These are phyloP conservation scores for Coix lacrymajobi DNA, from an alignment of 176 grass and related monocot species.

Conservation along the genomic window DNA sequence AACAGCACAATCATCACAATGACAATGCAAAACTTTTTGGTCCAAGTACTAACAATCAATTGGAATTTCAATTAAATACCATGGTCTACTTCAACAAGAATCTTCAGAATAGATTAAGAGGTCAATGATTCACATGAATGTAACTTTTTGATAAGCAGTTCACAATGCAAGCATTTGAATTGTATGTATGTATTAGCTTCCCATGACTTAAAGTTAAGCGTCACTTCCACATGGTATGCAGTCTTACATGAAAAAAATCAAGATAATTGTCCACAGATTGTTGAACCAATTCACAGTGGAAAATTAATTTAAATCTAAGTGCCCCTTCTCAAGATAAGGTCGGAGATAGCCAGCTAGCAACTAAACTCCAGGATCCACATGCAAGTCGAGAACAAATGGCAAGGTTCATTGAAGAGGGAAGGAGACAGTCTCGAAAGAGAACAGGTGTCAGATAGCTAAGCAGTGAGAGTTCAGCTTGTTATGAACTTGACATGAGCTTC, in stretches of 20 bases:
- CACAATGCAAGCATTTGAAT: neutral
- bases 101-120: neutral
- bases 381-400: neutral
- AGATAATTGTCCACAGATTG: neutral
- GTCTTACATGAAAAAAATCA: neutral
- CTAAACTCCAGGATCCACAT: neutral
- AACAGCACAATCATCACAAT: neutral
- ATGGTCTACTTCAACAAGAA: neutral
- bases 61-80: constrained; percentile 5
- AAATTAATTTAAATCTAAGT: neutral
- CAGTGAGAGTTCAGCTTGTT: neutral
- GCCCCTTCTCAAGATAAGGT: neutral
- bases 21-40: neutral
- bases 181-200: neutral
- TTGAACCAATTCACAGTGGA: neutral
- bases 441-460: neutral
- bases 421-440: neutral
- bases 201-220: neutral
- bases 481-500: neutral
- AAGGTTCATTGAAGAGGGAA: neutral
- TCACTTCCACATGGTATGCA: no score
- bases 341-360: neutral
- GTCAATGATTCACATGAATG: neutral
- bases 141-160: neutral
- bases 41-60: neutral